Evolutionary conservation across 768 basidiomycete genomes (phyloP).

Genomic region (Filobasidium floriforme): DNA sequence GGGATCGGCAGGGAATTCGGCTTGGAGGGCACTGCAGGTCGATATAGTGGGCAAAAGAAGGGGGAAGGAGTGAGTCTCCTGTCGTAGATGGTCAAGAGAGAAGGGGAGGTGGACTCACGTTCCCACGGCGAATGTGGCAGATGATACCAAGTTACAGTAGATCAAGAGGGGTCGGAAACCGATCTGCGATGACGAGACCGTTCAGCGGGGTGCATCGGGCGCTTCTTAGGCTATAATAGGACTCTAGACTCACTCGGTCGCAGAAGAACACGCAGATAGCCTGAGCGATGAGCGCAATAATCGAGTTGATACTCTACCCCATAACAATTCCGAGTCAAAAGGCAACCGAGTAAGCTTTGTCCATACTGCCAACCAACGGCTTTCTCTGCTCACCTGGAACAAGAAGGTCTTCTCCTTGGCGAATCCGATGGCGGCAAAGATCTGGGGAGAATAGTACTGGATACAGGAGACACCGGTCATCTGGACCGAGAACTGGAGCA

Average conservation of each 20-base stretch:
- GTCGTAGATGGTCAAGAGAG: neutral
- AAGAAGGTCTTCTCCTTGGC: conserved; percentile 48
- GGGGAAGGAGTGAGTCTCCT: neutral
- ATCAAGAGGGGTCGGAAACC: conserved; percentile 34
- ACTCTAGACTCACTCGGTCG: conserved; percentile 35
- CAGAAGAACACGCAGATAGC: conserved; percentile 50
- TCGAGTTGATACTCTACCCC: conserved; percentile 49
- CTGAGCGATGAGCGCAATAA: conserved; percentile 55
- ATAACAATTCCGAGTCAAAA: neutral
- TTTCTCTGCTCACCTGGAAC: conserved; percentile 32
- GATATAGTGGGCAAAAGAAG: neutral
- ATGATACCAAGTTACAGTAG: conserved; percentile 30
- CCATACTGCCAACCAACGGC: too few species aligned
- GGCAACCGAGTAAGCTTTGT: neutral
- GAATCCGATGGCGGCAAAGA: conserved; percentile 49
- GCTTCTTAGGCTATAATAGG: conserved; percentile 7
- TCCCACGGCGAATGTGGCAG: conserved; percentile 32
- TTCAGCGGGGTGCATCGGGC: too few species aligned
- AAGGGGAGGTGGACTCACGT: conserved; percentile 19
- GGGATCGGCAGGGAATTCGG: conserved; percentile 17
- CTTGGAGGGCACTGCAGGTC: conserved; percentile 20
- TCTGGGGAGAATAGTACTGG: conserved; percentile 35
- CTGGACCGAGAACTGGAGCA: conserved; percentile 56
- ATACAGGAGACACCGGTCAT: conserved; percentile 58
- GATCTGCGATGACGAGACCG: conserved; percentile 10